Base-by-base conservation (phyloP, 345 rosid species). In the Alliaria petiolata region DNA sequence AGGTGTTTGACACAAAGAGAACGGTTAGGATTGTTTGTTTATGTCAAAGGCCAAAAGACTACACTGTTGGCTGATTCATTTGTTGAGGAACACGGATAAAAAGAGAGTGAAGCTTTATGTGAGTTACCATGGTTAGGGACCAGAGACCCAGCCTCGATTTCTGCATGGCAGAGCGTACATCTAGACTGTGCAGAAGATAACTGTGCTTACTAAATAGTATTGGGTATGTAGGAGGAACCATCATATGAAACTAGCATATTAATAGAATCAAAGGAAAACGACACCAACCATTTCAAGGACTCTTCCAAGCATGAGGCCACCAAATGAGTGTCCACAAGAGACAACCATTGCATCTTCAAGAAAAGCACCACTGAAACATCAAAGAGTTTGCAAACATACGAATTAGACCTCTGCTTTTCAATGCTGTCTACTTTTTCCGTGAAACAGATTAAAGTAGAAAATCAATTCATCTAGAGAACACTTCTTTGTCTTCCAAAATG, bases 321-420 rank as follows among this genome's bases (percentile, higher is more conserved):
- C 99, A 80, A 95, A 95, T 31, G 99, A 95, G 83, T 95, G 99
- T 62, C 99, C 99, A 54, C 99, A 95, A 35, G 99, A 87, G 65
- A 91, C 90, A 58, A 87, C 84, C 85, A 82, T 26, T 9, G 99
- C 99, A 85, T 95, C 99, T 81, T 91, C 99, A 64, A 95, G 99
- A 82, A 87, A 95, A 72, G 90, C 87, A 67, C 99, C 99, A 61
- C 99, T 95, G n/a, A 70, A 26, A 62, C 76, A 83, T 77, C 62
- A 74, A 47, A 36, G 68, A 74, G 69, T 62, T 72, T 43, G 71
- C 65, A 78, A 15, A 61, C 60, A 62, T 20, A 40, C 22, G 36
- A 38, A 67, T 72, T 54, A 72, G 71, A 64, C 55, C n/a, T 31
- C 31, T 39, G 5, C 20, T 39, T n/a, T 10, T 19, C 56, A 53